Evolutionary conservation across 768 basidiomycete species (phyloP), one percentile per base, ranked within the genome.

Genomic region (Psilocybe azurescens): DNA sequence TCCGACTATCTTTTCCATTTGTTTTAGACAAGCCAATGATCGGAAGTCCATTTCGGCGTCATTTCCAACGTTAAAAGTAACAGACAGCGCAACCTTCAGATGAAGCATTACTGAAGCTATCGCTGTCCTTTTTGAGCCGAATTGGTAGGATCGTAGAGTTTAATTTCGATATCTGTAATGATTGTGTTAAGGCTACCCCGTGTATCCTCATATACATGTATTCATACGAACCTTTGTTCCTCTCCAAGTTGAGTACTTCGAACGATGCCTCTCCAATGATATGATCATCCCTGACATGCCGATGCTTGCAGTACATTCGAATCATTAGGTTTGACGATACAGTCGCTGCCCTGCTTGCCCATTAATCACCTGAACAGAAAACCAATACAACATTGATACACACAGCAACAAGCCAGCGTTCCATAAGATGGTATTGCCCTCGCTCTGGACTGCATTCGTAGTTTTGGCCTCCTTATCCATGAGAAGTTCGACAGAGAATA

Each of bases 1-100:
- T 3, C 55, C 55, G 18, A 56, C 41, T 29, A 56, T 56, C 20
- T 6, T 28, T 44, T 56, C 55, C 55, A 56, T 56, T 28, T 56
- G 55, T 46, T 56, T 33, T 3, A 46, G 20, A 32, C 13, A 56
- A 32, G 3, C 18, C 41, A 28, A 29, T 18, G 55, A 56, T 8
- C 55, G 39, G 41, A 56, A 29, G 20, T 56, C 55, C 48, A 50
- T 24, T 13, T 39, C 55, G 41, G 36, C 24, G 13, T 28, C 20
- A 11, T 46, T 16, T 16, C 28, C 38, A 8, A 16, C 16, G 7
- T 56, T 46, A n/a, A 56, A 56, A n/a, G 41, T 56, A 3, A 56
- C 55, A 16, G 55, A 44, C 28, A 56, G 20, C 20, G 55, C 55
- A 6, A 46, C 55, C 28, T 46, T 39, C 14, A 56, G 16, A 11